A percentile compares a stretch with the other conserved stretches of the same genome.
These are phyloP conservation scores for Yarrowia galli DNA, from an alignment of 1,139 yeast species.

Conservation along the genomic window DNA sequence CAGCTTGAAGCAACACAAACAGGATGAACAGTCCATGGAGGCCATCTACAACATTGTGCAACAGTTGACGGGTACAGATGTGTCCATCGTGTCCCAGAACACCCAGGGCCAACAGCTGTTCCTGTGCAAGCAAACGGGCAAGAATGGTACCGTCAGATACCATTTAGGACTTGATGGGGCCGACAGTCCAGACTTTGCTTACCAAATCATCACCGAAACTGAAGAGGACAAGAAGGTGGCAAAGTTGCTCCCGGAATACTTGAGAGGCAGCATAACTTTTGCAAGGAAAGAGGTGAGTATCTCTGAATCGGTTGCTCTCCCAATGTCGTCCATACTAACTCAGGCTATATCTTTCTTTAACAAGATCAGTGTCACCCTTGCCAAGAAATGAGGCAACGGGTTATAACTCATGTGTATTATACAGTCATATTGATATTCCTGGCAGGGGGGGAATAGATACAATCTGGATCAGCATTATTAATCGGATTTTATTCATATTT, in stretches of 20 bases:
- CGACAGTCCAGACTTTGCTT: slow-evolving; percentile 13
- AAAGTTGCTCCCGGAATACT: slow-evolving; percentile 11
- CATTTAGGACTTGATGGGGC: slow-evolving; percentile 14
- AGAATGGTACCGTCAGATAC: slow-evolving; percentile 13
- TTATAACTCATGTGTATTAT: too few relatives aligned
- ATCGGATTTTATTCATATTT: not conserved
- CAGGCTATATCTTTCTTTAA: slow-evolving; percentile 27
- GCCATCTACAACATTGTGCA: slow-evolving; percentile 14
- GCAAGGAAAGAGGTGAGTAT: slow-evolving; percentile 30
- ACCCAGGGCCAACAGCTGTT: slow-evolving; percentile 17
- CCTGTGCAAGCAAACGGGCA: slow-evolving; percentile 22
- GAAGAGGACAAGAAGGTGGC: slow-evolving; percentile 7
- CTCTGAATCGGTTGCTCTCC: not conserved
- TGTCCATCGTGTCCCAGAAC: slow-evolving; percentile 18
- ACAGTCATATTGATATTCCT: too few relatives aligned
- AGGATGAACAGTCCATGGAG: slow-evolving; percentile 13
- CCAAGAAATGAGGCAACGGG: not conserved
- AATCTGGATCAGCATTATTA: not conserved
- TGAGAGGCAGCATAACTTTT: slow-evolving; percentile 17
- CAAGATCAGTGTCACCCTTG: slow-evolving; percentile 23
- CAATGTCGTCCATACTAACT: not conserved
- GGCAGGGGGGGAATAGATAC: too few relatives aligned
- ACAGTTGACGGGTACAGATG: slow-evolving; percentile 22
- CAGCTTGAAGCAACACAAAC: slow-evolving; percentile 18
- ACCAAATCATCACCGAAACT: slow-evolving; percentile 12